These are phyloP conservation scores for Russula virescens DNA, from an alignment of 768 basidiomycete genomes.

Conservation along the genomic window DNA sequence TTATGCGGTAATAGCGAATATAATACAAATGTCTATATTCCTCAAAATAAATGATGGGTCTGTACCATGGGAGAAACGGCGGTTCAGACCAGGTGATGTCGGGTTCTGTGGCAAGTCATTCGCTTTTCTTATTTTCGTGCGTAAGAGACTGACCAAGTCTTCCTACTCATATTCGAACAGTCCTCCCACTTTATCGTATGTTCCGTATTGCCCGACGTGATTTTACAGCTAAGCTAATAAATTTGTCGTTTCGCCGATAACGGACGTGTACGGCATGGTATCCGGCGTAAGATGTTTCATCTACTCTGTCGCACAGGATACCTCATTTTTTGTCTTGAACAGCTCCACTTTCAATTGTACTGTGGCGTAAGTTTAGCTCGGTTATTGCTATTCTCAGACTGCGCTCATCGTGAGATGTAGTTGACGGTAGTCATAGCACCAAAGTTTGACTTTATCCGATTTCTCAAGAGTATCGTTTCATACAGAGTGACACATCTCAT, in stretches of 20 bases:
- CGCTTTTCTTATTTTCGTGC: background rate
- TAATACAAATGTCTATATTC: conserved; percentile 24
- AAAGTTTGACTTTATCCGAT: conserved; percentile 31
- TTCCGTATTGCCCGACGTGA: background rate
- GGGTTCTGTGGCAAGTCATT: conserved; percentile 43
- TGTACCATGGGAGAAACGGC: conserved; percentile 35
- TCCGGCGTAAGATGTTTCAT: conserved; percentile 9
- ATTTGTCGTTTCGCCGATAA: background rate
- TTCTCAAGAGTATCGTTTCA: conserved; percentile 31
- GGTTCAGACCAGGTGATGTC: conserved; percentile 51
- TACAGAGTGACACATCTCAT: conserved; percentile 30
- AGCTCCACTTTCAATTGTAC: conserved; percentile 29
- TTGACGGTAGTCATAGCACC: conserved; percentile 30
- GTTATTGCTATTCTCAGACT: background rate
- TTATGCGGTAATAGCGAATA: conserved; percentile 51
- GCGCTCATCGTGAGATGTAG: conserved; percentile 10
- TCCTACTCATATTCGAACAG: conserved; percentile 13
- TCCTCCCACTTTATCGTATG: conserved; percentile 28
- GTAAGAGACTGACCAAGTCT: background rate
- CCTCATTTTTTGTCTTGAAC: background rate
- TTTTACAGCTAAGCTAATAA: background rate
- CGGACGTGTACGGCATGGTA: conserved; percentile 43
- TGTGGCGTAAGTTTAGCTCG: conserved; percentile 22
- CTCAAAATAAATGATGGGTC: conserved; percentile 30
- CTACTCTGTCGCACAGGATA: background rate